Base-by-base conservation (phyloP, 495 filamentous ascomycete genomes). In the Tuber magnatum region DNA sequence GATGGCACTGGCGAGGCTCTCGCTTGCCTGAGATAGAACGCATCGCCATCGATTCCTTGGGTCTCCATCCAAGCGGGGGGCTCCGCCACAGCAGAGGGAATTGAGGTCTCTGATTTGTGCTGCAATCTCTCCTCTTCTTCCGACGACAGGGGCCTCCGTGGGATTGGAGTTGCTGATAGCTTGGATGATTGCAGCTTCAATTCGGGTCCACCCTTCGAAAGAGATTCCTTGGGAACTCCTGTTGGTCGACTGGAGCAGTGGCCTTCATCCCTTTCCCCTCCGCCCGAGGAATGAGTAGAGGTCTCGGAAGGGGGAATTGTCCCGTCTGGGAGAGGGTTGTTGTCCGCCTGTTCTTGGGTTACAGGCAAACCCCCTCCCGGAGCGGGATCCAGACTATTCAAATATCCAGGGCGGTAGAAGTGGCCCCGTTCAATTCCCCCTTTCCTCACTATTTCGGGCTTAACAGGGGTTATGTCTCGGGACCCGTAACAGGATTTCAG, bases 1-100 rank as follows among this genome's bases (percentile, higher is more conserved):
- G 89, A 91, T 14, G 86, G 75, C 9, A 87, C 85, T 7, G 86
- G 81, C 35, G 84, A 84, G 22, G 83, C 81, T 72, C 86, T 82
- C 20, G 78, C 80, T 8, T 88, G 86, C 16, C 86, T 86, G 39
- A 84, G 82, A 77, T 89, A 90, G 80, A 90, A 90, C 35, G 86
- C 86, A 81, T 93, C 89, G 78, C 88, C 86, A 71, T 87, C 85
- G 48, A 85, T 84, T 71, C 85, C 88, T 80, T 76, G 70, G n/a
- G 43, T 71, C n/a, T 80, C 83, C 77, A 74, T 81, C 78, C 74
- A 80, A 3, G 83, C 80, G 12, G 84, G 82, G 16, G 78, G 80
- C 46, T 85, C 84, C 28, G 85, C 85, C 18, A 84, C 80, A 35
- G 79, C 71, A 20, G 85, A 83, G 14, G 90, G 90, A 56, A 92